Evolutionary conservation across 768 basidiomycete species (phyloP).

Genomic region (Rhizopogon roseolus): DNA sequence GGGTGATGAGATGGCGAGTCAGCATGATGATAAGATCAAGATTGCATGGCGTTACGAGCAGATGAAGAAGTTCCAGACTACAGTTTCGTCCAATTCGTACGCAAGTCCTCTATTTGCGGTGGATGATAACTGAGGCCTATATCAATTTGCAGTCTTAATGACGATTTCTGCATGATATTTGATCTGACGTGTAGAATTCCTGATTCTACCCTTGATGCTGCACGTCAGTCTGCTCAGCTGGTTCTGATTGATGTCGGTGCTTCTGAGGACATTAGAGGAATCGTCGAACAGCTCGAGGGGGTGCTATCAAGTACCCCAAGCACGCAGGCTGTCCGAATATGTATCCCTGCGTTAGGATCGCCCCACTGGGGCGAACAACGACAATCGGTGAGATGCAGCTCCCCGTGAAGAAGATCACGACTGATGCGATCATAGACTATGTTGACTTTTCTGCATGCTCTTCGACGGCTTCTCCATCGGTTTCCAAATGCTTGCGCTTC

Average conservation of each 20-base stretch:
- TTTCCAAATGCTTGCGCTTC: slow-evolving; percentile 62
- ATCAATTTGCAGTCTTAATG: slow-evolving; percentile 37
- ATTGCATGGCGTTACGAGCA: slow-evolving; percentile 98
- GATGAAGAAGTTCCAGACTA: slow-evolving; percentile 91
- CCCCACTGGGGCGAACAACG: slow-evolving; percentile 65
- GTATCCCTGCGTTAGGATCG: slow-evolving; percentile 58
- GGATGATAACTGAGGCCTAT: slow-evolving; percentile 6
- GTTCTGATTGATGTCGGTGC: slow-evolving; percentile 22
- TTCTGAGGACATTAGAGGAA: slow-evolving; percentile 8
- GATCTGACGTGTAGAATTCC: slow-evolving; percentile 70
- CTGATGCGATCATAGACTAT: slow-evolving; percentile 39
- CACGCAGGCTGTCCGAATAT: slow-evolving; percentile 48
- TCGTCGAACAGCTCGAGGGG: slow-evolving; percentile 26
- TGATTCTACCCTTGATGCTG: slow-evolving; percentile 39
- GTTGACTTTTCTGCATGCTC: slow-evolving; percentile 63
- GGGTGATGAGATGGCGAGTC: slow-evolving; percentile 27
- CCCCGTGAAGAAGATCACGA: neutral
- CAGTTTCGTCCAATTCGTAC: slow-evolving; percentile 51
- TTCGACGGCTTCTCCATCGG: slow-evolving; percentile 57
- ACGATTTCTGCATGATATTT: slow-evolving; percentile 65
- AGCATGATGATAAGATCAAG: slow-evolving; percentile 63
- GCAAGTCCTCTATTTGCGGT: slow-evolving; percentile 25
- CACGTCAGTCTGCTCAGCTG: slow-evolving; percentile 35
- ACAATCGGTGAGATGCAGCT: slow-evolving; percentile 40
- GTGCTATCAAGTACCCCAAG: slow-evolving; percentile 10